Conservation (phyloP, 176 grass and related monocot genomes). For the Stipa capillata region DNA sequence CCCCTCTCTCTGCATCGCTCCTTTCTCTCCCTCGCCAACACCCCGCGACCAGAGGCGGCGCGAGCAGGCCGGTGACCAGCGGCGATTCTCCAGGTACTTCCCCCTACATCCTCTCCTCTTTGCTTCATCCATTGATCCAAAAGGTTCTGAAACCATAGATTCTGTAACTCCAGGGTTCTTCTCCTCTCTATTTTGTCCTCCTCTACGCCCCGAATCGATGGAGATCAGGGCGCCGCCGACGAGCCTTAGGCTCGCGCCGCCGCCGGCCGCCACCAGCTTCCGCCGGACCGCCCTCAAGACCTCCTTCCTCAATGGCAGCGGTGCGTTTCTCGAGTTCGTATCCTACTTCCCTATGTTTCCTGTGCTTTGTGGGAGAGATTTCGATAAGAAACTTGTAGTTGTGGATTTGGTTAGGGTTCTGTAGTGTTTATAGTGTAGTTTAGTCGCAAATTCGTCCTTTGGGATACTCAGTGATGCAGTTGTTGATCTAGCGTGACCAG, state of each 20-base stretch:
- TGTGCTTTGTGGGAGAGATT: neutral
- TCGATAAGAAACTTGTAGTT: neutral
- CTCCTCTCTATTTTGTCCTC: neutral
- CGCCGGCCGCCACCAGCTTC: constrained; percentile 3
- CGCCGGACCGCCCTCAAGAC: constrained; percentile 12
- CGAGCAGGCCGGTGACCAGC: too few species aligned
- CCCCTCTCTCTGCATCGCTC: too few species aligned
- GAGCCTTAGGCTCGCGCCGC: constrained; percentile 26
- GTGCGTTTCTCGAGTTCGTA: constrained; percentile 16
- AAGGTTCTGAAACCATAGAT: neutral
- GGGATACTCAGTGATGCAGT: neutral
- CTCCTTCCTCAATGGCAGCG: constrained; percentile 32
- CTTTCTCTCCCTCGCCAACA: too few species aligned
- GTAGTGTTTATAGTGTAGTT: neutral
- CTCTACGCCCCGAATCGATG: constrained; percentile 20
- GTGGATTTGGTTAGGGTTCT: neutral
- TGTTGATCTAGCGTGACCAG: neutral
- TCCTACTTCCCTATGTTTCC: neutral
- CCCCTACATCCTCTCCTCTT: neutral
- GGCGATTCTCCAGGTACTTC: neutral
- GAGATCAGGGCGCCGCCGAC: constrained; percentile 31
- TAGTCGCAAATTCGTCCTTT: neutral
- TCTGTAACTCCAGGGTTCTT: neutral
- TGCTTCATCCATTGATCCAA: neutral
- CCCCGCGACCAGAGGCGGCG: neutral